phyloP scores from a whole-genome alignment of 768 basidiomycete species.

The Lentinus tigrinus region DNA sequence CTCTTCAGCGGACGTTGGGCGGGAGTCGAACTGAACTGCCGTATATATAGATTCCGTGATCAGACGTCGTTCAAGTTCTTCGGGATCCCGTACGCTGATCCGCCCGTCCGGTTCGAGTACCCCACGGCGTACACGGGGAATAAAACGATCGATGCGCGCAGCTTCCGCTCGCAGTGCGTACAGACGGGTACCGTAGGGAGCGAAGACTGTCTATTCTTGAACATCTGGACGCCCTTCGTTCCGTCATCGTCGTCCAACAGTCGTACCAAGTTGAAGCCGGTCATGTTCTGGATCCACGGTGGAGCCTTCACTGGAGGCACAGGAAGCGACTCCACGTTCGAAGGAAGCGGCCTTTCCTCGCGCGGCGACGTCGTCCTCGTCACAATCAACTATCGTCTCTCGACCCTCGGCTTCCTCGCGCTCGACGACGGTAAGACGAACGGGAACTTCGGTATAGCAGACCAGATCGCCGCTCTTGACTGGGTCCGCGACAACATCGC shows the following conservation, averaged over 20 bases:
- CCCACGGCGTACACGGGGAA: constrained; percentile 34
- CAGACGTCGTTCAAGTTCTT: constrained; percentile 50
- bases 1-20: not conserved
- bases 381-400: constrained; percentile 39
- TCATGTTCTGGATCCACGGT: constrained; percentile 53
- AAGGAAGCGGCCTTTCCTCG: constrained; percentile 45
- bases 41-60: constrained; percentile 39
- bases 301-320: constrained; percentile 44
- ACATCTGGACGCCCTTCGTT: constrained; percentile 44
- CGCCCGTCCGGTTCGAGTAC: constrained; percentile 42
- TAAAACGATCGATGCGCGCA: constrained; percentile 30
- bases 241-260: constrained; percentile 23
- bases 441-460: constrained; percentile 47
- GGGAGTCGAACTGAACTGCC: not conserved
- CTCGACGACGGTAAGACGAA: constrained; percentile 41
- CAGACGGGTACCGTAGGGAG: constrained; percentile 30
- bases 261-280: constrained; percentile 35
- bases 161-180: constrained; percentile 23
- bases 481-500: constrained; percentile 53
- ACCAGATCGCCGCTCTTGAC: constrained; percentile 40
- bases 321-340: constrained; percentile 39
- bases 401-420: constrained; percentile 44
- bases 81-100: constrained; percentile 49
- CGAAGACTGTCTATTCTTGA: constrained; percentile 49
- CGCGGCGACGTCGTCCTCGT: constrained; percentile 42